Conservation (phyloP, 768 basidiomycete species). For the Boletales sp. region DNA sequence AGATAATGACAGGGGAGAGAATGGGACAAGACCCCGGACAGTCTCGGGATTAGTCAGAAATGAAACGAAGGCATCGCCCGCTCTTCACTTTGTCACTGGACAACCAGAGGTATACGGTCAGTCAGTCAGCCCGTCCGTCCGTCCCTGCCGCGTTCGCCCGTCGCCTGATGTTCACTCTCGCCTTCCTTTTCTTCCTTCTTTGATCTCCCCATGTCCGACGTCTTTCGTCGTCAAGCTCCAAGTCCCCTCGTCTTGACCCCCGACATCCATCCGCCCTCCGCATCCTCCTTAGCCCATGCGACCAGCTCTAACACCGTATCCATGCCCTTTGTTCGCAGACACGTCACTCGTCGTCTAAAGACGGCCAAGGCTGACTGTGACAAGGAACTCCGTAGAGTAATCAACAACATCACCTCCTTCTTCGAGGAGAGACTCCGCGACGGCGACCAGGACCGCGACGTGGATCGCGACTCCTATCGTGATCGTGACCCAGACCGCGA, state of each 20-base stretch:
- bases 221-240: slow-evolving; percentile 53
- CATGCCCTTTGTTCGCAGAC: slow-evolving; percentile 89
- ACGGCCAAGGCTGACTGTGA: slow-evolving; percentile 96
- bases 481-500: slow-evolving; percentile 54
- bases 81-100: slow-evolving; percentile 18
- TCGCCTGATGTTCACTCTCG: slow-evolving; percentile 19
- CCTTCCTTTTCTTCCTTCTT: slow-evolving; percentile 6
- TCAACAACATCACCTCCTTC: slow-evolving; percentile 89
- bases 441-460: slow-evolving; percentile 60
- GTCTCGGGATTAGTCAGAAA: slow-evolving; percentile 8
- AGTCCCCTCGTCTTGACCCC: slow-evolving; percentile 79
- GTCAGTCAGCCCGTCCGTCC: neutral
- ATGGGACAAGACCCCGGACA: slow-evolving; percentile 15
- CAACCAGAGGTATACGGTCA: slow-evolving; percentile 8
- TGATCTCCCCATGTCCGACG: slow-evolving; percentile 27
- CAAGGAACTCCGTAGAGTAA: slow-evolving; percentile 91
- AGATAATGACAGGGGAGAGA: slow-evolving; percentile 5
- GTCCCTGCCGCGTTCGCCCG: neutral
- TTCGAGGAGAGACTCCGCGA: slow-evolving; percentile 89
- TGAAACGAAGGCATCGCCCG: slow-evolving; percentile 9
- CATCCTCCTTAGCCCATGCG: slow-evolving; percentile 27
- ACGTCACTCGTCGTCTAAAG: slow-evolving; percentile 89
- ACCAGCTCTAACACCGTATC: slow-evolving; percentile 75
- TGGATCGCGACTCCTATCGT: slow-evolving; percentile 54
- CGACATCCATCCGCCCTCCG: slow-evolving; percentile 39